These are phyloP conservation scores for Medicago ruthenica DNA, from an alignment of 306 rosid species.

Conservation along the genomic window DNA sequence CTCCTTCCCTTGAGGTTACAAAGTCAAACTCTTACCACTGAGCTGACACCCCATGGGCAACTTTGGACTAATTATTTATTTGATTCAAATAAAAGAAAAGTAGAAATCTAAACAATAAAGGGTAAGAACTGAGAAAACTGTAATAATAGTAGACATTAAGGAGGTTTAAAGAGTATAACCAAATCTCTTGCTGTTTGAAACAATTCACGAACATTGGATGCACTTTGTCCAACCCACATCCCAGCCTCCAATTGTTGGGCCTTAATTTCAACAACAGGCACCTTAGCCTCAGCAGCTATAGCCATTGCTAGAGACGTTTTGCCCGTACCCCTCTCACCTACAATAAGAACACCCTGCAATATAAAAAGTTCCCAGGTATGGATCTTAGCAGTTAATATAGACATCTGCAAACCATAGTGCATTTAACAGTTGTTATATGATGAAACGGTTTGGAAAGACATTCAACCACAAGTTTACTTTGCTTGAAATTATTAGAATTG, in stretches of 20 bases:
- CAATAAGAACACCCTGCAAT: conserved; percentile 92
- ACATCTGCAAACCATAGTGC: conserved; percentile 37
- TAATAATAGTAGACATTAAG: conserved; percentile 30
- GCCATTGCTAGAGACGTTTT: conserved; percentile 98
- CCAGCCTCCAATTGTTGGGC: conserved; percentile 97
- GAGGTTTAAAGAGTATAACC: conserved; percentile 65
- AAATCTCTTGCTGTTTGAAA: conserved; percentile 97
- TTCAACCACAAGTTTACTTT: conserved; percentile 36
- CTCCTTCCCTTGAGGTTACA: background rate
- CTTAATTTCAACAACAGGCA: conserved; percentile 88
- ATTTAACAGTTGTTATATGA: conserved; percentile 24
- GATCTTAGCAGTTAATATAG: conserved; percentile 29
- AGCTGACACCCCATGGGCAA: background rate
- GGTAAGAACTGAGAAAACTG: conserved; percentile 29
- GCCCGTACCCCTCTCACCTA: conserved; percentile 98
- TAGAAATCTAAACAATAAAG: conserved; percentile 21
- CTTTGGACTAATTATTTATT: conserved; percentile 1
- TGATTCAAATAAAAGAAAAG: conserved; percentile 25
- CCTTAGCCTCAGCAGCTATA: conserved; percentile 96
- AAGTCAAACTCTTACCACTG: background rate
- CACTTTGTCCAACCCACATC: conserved; percentile 99
- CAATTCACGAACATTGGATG: conserved; percentile 93
- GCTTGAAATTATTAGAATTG: conserved; percentile 18
- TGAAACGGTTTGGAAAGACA: conserved; percentile 30
- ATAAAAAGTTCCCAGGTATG: conserved; percentile 42